phyloP scores from a whole-genome alignment of 2,329 filamentous ascomycete genomes.

The Aaosphaeria pasadenensis region DNA sequence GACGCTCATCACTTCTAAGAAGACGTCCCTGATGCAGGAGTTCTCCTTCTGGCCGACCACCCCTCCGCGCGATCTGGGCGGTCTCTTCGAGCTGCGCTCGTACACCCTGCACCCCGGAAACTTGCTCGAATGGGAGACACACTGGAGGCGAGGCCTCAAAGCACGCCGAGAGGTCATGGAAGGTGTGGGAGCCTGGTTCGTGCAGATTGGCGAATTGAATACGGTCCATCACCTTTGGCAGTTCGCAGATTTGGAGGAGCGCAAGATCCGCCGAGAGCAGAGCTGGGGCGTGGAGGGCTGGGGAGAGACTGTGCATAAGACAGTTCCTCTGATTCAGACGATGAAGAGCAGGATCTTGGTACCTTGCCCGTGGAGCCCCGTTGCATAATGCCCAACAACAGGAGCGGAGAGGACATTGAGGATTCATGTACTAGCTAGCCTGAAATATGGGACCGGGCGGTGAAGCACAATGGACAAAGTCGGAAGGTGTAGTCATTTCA shows the following conservation, averaged over 20 bases:
- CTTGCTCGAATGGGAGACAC: slow-evolving; percentile 96
- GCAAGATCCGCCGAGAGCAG: slow-evolving; percentile 84
- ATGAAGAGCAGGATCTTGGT: slow-evolving; percentile 96
- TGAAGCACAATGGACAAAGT: no score
- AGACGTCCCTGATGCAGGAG: slow-evolving; percentile 94
- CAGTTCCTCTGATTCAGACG: slow-evolving; percentile 89
- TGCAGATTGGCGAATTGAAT: slow-evolving; percentile 96
- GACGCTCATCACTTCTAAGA: slow-evolving; percentile 78
- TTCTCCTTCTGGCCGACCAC: slow-evolving; percentile 99
- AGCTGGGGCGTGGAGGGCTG: slow-evolving; percentile 95
- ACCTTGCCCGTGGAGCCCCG: slow-evolving; percentile 94
- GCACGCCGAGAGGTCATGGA: slow-evolving; percentile 97
- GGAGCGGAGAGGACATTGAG: no score
- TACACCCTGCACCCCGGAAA: slow-evolving; percentile 97
- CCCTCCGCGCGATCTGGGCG: slow-evolving; percentile 81
- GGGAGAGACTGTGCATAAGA: slow-evolving; percentile 98
- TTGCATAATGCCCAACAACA: slow-evolving; percentile 55
- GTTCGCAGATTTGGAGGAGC: slow-evolving; percentile 93
- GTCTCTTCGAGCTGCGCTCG: slow-evolving; percentile 91
- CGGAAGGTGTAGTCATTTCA: no score
- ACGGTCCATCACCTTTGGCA: slow-evolving; percentile 99
- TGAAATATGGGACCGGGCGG: no score
- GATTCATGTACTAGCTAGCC: no score
- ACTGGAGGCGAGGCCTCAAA: slow-evolving; percentile 90
- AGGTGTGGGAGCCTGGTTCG: slow-evolving; percentile 96